Evolutionary conservation across 2,329 filamentous ascomycete species (phyloP), one percentile per base, ranked within the genome.

Genomic region (Aspergillus vadensis): DNA sequence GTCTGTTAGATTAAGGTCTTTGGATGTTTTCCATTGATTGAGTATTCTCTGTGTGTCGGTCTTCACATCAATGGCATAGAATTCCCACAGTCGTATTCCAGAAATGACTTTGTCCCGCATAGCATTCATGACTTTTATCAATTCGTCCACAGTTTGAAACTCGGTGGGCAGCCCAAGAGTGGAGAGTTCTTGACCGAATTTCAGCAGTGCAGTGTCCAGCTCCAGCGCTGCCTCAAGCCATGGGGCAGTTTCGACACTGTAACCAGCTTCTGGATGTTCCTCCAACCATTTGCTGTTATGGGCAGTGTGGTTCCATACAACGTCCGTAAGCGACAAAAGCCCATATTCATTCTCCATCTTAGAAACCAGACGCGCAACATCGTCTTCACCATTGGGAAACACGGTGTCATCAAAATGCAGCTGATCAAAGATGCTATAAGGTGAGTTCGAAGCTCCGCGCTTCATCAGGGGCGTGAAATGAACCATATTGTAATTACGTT

Each of bases 291-390:
- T 86, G 77, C 91, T 96, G 78, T 98, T 98, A 80, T 97, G 86
- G 6, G 95, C 94, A 4, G 95, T 99, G 79, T 99, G 95, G 72
- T 99, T 99, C 82, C 95, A 92, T 48, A 99, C 96, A 63, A 99
- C 94, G 74, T 99, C 95, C 1, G 94, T 97, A 79, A 99, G 79
- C 63, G 91, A 92, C 59, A 99, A 82, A 57, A 99, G 81, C 2
- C 91, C 91, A 75, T 96, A 88, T 55, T 96, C 88, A 55, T 88
- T 83, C 76, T 97, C 91, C 83, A 99, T 89, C 72, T 86, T 92
- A 47, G 86, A 77, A 17, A 96, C 86, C 82, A 99, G 82, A 50
- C 86, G 83, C 60, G 88, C 82, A 58, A 98, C 83, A 74, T 98
- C 93, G 60, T 87, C 79, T 76, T 97, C 92, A 53, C 95, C 96